Conservation (phyloP, 306 rosid species). For the Ziziphus jujuba region DNA sequence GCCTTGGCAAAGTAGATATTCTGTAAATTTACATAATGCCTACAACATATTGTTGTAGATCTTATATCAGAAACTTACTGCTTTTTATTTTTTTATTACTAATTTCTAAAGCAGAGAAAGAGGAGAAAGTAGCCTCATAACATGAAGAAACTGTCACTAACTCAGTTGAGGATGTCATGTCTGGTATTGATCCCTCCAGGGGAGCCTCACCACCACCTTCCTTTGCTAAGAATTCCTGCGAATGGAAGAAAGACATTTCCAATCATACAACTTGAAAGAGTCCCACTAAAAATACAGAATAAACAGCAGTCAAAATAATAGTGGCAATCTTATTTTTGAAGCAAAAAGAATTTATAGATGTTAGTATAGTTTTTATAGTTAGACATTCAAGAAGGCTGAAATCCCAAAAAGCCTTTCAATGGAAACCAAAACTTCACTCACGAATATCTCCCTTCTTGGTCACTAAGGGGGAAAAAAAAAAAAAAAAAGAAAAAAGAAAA, state of each 20-base stretch:
- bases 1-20: conserved; percentile 90
- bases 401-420: neutral
- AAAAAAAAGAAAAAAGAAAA: too few relatives aligned
- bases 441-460: neutral
- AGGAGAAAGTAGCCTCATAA: conserved; percentile 8
- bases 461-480: too few relatives aligned
- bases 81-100: neutral
- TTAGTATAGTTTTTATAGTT: too few relatives aligned
- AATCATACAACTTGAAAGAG: conserved; percentile 12
- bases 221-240: conserved; percentile 81
- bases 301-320: neutral
- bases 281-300: neutral
- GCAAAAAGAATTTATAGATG: too few relatives aligned
- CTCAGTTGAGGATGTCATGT: conserved; percentile 99
- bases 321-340: too few relatives aligned
- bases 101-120: conserved; percentile 5
- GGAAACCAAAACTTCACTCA: neutral
- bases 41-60: conserved; percentile 37
- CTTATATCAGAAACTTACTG: conserved; percentile 23
- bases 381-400: conserved; percentile 4
- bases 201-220: conserved; percentile 94
- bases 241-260: conserved; percentile 22
- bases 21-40: conserved; percentile 86
- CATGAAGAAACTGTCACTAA: conserved; percentile 37
- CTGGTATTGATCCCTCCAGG: conserved; percentile 98